Conservation (phyloP, 1,139 yeast species). For the Yamadazyma triangularis region DNA sequence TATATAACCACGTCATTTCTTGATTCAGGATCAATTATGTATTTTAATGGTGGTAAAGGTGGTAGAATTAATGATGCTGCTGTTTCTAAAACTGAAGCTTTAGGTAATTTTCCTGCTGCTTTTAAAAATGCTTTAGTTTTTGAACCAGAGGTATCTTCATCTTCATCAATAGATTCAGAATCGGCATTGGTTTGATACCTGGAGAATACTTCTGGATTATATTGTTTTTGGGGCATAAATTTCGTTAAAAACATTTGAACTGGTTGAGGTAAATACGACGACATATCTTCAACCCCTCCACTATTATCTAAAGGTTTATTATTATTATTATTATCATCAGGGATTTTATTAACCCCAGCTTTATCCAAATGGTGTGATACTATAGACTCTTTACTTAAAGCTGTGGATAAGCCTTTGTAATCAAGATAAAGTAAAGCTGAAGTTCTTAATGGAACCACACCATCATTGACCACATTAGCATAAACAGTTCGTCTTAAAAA, state of each 20-base stretch:
- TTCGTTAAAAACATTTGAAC: slow-evolving; percentile 43
- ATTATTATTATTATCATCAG: slow-evolving; percentile 13
- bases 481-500: slow-evolving; percentile 72
- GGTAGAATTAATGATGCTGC: slow-evolving; percentile 81
- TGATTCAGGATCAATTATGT: slow-evolving; percentile 56
- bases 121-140: slow-evolving; percentile 6
- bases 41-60: slow-evolving; percentile 72
- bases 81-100: slow-evolving; percentile 75
- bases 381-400: slow-evolving; percentile 26
- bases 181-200: slow-evolving; percentile 1
- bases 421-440: slow-evolving; percentile 76
- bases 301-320: no score
- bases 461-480: slow-evolving; percentile 81
- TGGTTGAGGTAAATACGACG: slow-evolving; percentile 29
- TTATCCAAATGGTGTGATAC: slow-evolving; percentile 7
- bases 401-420: slow-evolving; percentile 38
- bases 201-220: slow-evolving; percentile 6
- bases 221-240: slow-evolving; percentile 44
- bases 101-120: slow-evolving; percentile 42
- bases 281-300: slow-evolving; percentile 9
- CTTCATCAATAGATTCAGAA: slow-evolving; percentile 3
- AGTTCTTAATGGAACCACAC: slow-evolving; percentile 90
- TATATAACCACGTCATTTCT: slow-evolving; percentile 36
- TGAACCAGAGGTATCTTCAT: no score
- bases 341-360: slow-evolving; percentile 13